Conservation (phyloP, 2,329 filamentous ascomycete genomes). For the Aspergillus eucalypticola region DNA sequence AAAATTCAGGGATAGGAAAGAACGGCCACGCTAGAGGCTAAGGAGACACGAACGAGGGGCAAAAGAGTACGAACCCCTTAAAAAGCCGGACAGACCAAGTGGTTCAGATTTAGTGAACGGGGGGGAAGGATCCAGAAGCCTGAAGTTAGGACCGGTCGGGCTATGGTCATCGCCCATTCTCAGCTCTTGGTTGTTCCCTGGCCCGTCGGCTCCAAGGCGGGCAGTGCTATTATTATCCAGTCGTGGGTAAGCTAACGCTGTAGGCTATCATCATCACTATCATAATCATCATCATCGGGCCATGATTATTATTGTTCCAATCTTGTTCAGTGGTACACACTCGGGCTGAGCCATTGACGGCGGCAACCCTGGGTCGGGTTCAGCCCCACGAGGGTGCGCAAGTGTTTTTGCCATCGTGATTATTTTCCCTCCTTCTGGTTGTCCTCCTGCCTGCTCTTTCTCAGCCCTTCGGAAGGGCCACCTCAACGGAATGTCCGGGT, state of each 20-base stretch:
- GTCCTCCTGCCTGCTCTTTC: neutral
- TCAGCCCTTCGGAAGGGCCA: conserved; percentile 2
- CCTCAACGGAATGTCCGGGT: conserved; percentile 9
- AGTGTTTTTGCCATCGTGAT: conserved; percentile 21
- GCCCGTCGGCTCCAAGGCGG: neutral
- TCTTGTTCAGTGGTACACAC: conserved; percentile 19
- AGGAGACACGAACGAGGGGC: neutral
- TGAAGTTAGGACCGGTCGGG: conserved; percentile 7
- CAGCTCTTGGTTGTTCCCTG: too few relatives aligned
- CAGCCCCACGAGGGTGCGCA: conserved; percentile 29
- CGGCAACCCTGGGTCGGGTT: conserved; percentile 18
- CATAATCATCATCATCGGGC: neutral
- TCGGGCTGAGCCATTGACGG: conserved; percentile 20
- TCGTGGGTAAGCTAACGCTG: neutral
- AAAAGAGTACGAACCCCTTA: conserved; percentile 1
- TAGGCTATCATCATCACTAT: conserved; percentile 4
- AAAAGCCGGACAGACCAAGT: neutral
- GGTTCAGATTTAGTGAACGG: neutral
- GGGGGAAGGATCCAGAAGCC: conserved; percentile 17
- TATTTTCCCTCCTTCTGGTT: neutral
- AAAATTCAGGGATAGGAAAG: neutral
- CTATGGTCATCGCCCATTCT: neutral
- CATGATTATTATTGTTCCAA: conserved; percentile 2
- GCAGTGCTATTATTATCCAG: conserved; percentile 4
- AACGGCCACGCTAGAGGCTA: neutral